These are phyloP conservation scores for Saccharomycopsis guyanensis DNA, from an alignment of 805 yeast genomes.

Conservation along the genomic window DNA sequence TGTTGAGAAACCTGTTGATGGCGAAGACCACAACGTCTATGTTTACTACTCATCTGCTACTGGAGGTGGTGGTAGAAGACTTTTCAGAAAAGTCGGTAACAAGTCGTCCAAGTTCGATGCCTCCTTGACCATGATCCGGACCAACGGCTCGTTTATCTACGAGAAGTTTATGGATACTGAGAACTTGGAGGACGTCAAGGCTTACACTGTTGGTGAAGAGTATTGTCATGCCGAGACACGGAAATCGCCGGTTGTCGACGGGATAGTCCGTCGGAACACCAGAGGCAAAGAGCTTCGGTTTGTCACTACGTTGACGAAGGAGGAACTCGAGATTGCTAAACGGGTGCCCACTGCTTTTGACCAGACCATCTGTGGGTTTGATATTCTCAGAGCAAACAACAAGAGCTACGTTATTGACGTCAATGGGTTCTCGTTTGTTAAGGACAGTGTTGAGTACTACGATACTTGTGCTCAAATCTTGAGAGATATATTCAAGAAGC, in stretches of 20 bases:
- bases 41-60: slow-evolving; percentile 80
- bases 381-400: slow-evolving; percentile 81
- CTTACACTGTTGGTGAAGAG: slow-evolving; percentile 87
- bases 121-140: slow-evolving; percentile 60
- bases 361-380: slow-evolving; percentile 97
- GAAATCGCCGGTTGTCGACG: slow-evolving; percentile 99
- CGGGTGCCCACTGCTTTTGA: slow-evolving; percentile 69
- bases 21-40: slow-evolving; percentile 95
- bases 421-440: slow-evolving; percentile 95
- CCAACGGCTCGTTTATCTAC: slow-evolving; percentile 85
- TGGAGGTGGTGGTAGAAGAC: slow-evolving; percentile 96
- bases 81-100: slow-evolving; percentile 94
- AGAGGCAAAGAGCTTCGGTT: slow-evolving; percentile 96
- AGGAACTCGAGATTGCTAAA: slow-evolving; percentile 75
- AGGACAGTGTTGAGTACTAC: slow-evolving; percentile 81
- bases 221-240: slow-evolving; percentile 98
- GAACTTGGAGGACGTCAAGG: slow-evolving; percentile 96
- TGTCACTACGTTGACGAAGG: slow-evolving; percentile 67
- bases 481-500: slow-evolving; percentile 50
- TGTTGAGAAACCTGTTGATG: slow-evolving; percentile 98
- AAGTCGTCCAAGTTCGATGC: slow-evolving; percentile 96
- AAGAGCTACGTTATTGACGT: slow-evolving; percentile 92
- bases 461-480: slow-evolving; percentile 74
- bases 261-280: slow-evolving; percentile 92
- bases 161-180: slow-evolving; percentile 97